Conservation (phyloP, 257 asterid genomes). For the Thymus mandschuricus region DNA sequence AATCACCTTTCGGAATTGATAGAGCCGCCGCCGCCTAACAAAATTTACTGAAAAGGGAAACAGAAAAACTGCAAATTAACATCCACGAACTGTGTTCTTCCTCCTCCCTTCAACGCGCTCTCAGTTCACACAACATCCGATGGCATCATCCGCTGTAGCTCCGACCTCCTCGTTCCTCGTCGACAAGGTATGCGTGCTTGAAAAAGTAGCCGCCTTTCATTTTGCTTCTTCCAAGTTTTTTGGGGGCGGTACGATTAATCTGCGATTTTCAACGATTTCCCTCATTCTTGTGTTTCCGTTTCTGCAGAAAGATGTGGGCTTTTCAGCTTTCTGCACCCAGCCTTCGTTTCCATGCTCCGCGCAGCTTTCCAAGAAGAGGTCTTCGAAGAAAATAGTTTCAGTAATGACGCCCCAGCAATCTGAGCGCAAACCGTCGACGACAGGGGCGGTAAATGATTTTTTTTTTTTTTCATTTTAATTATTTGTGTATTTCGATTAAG, state of each 20-base stretch:
- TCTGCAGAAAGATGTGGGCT: slow-evolving; percentile 64
- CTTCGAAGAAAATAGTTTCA: slow-evolving; percentile 56
- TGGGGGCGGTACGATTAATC: slow-evolving; percentile 9
- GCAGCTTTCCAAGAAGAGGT: slow-evolving; percentile 45
- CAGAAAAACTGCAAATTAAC: too few species aligned
- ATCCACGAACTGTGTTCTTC: too few species aligned
- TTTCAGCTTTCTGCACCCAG: slow-evolving; percentile 52
- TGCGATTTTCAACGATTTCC: not conserved
- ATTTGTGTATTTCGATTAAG: not conserved
- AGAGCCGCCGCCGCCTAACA: too few species aligned
- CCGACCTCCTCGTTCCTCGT: slow-evolving; percentile 48
- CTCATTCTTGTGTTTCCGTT: slow-evolving; percentile 14
- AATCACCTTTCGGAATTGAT: too few species aligned
- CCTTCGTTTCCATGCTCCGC: slow-evolving; percentile 49
- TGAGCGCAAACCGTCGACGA: slow-evolving; percentile 70
- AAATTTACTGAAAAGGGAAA: too few species aligned
- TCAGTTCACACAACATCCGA: slow-evolving; percentile 2
- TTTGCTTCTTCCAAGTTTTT: slow-evolving; percentile 4
- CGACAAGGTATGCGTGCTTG: slow-evolving; percentile 45
- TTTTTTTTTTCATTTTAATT: not conserved
- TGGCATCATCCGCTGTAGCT: slow-evolving; percentile 66
- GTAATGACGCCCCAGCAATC: slow-evolving; percentile 84
- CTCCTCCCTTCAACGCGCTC: too few species aligned
- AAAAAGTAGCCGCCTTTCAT: slow-evolving; percentile 13
- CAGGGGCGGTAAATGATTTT: slow-evolving; percentile 65